phyloP scores from a whole-genome alignment of 768 basidiomycete genomes.

The Collybia sordida region DNA sequence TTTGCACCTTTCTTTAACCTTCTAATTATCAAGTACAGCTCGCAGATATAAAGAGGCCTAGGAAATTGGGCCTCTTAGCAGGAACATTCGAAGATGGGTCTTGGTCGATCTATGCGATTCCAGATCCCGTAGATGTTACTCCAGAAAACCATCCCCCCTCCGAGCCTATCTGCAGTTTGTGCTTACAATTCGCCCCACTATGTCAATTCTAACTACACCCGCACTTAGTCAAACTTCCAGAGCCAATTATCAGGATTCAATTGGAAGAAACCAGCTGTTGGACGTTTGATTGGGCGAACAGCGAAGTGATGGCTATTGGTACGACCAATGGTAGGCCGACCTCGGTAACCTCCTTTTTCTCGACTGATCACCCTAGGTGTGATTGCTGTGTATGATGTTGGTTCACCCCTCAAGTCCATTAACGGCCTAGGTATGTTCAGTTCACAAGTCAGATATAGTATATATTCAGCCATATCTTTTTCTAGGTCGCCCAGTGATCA shows the following conservation, averaged over 20 bases:
- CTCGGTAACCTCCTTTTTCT: constrained; percentile 37
- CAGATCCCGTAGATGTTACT: constrained; percentile 63
- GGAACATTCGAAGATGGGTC: constrained; percentile 90
- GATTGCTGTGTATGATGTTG: constrained; percentile 59
- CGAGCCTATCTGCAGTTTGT: constrained; percentile 51
- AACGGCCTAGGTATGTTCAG: constrained; percentile 27
- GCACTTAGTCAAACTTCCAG: constrained; percentile 50
- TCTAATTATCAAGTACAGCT: constrained; percentile 5
- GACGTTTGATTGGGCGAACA: constrained; percentile 89
- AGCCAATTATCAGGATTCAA: constrained; percentile 72
- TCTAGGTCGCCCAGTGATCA: constrained; percentile 26
- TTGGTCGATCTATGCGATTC: constrained; percentile 74
- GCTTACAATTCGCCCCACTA: neutral
- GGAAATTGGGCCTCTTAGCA: constrained; percentile 81
- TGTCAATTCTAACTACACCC: neutral
- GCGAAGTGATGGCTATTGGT: constrained; percentile 78
- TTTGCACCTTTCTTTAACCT: neutral
- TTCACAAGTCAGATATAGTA: neutral
- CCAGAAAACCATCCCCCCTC: constrained; percentile 22
- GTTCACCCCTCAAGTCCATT: constrained; percentile 35
- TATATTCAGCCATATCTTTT: neutral
- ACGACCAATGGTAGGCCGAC: constrained; percentile 69
- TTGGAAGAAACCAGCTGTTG: constrained; percentile 75
- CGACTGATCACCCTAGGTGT: constrained; percentile 59
- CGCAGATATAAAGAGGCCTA: constrained; percentile 18